These are phyloP conservation scores for Flaveria floridana DNA, from an alignment of 140 eudicot genomes.

Conservation along the genomic window DNA sequence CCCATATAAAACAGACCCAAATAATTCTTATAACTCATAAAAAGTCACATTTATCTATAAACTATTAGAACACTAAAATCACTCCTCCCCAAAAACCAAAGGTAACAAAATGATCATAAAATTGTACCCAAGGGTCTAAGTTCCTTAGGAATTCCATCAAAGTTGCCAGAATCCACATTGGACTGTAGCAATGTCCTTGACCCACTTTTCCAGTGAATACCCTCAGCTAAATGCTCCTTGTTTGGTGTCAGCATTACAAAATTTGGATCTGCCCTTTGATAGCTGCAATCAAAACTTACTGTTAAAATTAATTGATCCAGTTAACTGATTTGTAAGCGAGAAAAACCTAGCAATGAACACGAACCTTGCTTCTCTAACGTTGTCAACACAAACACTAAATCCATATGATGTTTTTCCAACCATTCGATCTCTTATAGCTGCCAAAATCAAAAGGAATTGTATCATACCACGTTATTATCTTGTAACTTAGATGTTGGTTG, in stretches of 20 bases:
- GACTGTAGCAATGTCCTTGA: constrained; percentile 58
- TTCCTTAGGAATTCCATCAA: constrained; percentile 69
- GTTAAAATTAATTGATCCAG: neutral
- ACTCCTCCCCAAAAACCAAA: constrained; percentile 16
- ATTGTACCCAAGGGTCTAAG: constrained; percentile 61
- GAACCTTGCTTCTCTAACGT: constrained; percentile 73
- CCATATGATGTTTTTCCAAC: constrained; percentile 62
- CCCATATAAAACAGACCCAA: neutral
- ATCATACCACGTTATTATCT: neutral
- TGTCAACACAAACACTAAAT: constrained; percentile 63
- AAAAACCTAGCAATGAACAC: constrained; percentile 6
- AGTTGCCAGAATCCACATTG: constrained; percentile 62
- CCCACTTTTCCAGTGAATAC: constrained; percentile 67
- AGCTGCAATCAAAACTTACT: constrained; percentile 39
- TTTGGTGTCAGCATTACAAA: constrained; percentile 76
- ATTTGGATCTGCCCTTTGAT: constrained; percentile 81
- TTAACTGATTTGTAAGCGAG: neutral
- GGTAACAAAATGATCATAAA: constrained; percentile 34
- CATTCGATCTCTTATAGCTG: constrained; percentile 64
- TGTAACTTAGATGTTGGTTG: neutral
- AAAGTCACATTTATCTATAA: neutral
- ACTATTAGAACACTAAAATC: neutral
- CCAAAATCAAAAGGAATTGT: constrained; percentile 12
- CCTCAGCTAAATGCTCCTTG: constrained; percentile 82
- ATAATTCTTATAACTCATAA: neutral